Base-by-base conservation (phyloP, 31 red algal species). In the Asparagopsis taxiformis region DNA sequence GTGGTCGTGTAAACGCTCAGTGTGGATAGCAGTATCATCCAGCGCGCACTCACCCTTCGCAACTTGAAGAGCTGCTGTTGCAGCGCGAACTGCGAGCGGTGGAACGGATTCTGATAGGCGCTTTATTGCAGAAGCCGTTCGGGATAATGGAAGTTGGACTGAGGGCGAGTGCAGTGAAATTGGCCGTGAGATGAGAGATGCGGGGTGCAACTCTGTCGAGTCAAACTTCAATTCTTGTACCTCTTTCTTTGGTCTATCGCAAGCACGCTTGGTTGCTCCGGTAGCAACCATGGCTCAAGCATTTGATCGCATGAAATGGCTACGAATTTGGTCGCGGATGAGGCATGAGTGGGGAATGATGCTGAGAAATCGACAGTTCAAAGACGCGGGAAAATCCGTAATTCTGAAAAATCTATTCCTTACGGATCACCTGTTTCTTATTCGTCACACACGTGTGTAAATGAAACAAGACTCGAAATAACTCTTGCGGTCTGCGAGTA, bases 71-170 rank as follows among this genome's bases (percentile, higher is more conserved):
- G 63, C 63, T 3, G 63, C 63, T 3, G 63, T 17, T 3, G 63
- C 63, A 17, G 63, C 63, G 28, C 63, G 63, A 3, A 67, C 63
- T 15, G 63, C 31, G 8, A 67, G 37, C 0, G 63, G 63, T 3
- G 32, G 36, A 28, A 36, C 35, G 10, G 36, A 23, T 17, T 67
- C 8, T 3, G 20, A 3, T 22, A 67, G 63, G 20, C 35, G 8
- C 15, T 28, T 39, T 17, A 67, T 30, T 21, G 63, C 22, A 23
- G 63, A 67, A 48, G 29, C 20, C 3, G 63, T 9, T 46, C 13
- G 8, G 6, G 41, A 46, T 6, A 46, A 9, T 6, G 41, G 41
- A n/a, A n/a, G n/a, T n/a, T n/a, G n/a, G n/a, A n/a, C n/a, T n/a
- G n/a, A n/a, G 6, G 6, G 41, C 8, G 41, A 46, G 6, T 46